phyloP scores from a whole-genome alignment of 2,329 filamentous ascomycete species.

The Phialocephala subalpina region DNA sequence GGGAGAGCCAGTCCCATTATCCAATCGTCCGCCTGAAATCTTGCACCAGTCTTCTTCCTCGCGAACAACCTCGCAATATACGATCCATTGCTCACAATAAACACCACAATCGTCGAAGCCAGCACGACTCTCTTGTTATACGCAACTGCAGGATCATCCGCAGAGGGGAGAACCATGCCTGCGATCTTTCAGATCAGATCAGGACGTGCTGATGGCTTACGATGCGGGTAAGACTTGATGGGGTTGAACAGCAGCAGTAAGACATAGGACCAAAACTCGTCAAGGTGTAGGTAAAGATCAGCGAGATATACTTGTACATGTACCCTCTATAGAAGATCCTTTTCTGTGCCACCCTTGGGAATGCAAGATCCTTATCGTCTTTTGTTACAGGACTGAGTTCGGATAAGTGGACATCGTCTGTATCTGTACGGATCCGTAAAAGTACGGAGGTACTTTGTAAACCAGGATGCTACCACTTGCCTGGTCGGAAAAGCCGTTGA shows the following conservation, averaged over 20 bases:
- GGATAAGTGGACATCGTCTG: background rate
- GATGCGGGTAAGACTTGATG: background rate
- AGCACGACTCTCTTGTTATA: conserved; percentile 24
- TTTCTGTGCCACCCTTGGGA: background rate
- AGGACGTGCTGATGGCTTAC: background rate
- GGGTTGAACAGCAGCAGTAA: background rate
- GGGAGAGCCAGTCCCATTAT: conserved; percentile 27
- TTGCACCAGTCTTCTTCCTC: conserved; percentile 15
- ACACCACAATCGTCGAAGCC: conserved; percentile 23
- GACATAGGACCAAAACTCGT: background rate
- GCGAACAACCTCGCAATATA: conserved; percentile 25
- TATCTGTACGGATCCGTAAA: background rate
- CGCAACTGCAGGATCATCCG: conserved; percentile 10
- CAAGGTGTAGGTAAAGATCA: background rate
- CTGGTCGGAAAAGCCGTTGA: background rate
- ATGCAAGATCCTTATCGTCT: background rate
- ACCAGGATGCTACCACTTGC: background rate
- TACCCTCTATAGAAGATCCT: background rate
- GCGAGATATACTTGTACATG: background rate
- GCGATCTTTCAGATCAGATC: background rate
- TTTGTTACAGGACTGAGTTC: background rate
- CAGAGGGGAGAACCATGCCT: background rate
- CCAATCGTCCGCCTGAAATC: conserved; percentile 23
- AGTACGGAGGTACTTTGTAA: no score
- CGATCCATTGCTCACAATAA: conserved; percentile 22